Evolutionary conservation across 345 rosid species (phyloP), one percentile per base, ranked within the genome.

Genomic region (Acer campestre): DNA sequence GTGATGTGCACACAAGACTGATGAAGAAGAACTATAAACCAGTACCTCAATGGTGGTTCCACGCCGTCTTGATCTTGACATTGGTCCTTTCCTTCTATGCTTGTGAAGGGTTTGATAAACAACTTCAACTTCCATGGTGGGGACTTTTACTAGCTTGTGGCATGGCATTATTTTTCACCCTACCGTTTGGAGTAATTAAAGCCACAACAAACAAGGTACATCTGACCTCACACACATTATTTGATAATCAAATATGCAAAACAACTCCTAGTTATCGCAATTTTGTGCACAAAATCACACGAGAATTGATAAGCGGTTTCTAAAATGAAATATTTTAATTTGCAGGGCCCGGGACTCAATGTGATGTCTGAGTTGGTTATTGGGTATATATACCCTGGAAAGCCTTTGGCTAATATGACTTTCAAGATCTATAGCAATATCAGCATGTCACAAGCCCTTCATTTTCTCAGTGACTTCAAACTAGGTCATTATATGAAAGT

Each of bases 1-100:
- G 77, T 12, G 94, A 93, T 65, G 90, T 93, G 7, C 98, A 93
- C 79, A 85, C 92, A 11, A 89, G 92, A 85, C 27, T 87, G 81
- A 91, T 90, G 94, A 93, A 88, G 82, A 91, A 86, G 79, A 91
- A 87, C 72, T 85, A 87, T 48, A 75, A 83, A 1, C 62, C 58
- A 44, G 90, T 87, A 2, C 89, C 88, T 65, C 83, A 85, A 27
- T 89, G 89, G 89, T 89, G 90, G 92, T 86, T 86, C 73, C 79
- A 80, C 48, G 46, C 64, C 1, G 55, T 87, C 18, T 48, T 80
- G 78, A 38, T 83, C 1, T 4, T 78, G 4, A 79, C 74, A 11
- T 59, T 80, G 2, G 90, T 81, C 40, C 72, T 89, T 2, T 79
- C 90, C 61, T 59, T 87, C 82, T 75, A 76, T 59, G 68, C 88